Evolutionary conservation across 148 eudicot species (phyloP).

Genomic region (Vaccinium vitisidaea): DNA sequence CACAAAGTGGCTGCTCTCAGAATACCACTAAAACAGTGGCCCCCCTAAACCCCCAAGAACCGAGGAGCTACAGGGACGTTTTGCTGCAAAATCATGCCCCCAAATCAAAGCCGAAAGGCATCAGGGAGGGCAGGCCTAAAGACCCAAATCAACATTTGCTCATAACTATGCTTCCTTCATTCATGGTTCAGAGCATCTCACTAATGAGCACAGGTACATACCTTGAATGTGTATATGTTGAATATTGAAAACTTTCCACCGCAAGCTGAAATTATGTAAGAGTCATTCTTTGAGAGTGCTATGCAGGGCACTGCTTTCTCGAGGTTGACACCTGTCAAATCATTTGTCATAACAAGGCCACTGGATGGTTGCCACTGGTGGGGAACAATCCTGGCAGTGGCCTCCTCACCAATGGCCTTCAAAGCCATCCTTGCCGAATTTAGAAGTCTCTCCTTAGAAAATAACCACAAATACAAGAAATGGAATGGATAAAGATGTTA

Average conservation of each 20-base stretch:
- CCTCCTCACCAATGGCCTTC: slow-evolving; percentile 54
- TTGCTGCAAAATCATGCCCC: too few relatives aligned
- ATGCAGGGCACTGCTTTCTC: slow-evolving; percentile 93
- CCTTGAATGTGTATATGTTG: slow-evolving; percentile 51
- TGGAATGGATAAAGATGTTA: background rate
- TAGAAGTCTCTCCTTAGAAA: slow-evolving; percentile 22
- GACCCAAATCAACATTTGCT: too few relatives aligned
- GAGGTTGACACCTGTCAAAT: slow-evolving; percentile 74
- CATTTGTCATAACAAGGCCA: slow-evolving; percentile 91
- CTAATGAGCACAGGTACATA: too few relatives aligned
- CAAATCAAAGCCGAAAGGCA: too few relatives aligned
- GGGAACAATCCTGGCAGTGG: slow-evolving; percentile 80
- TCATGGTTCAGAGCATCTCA: too few relatives aligned
- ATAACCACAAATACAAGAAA: background rate
- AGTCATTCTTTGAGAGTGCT: slow-evolving; percentile 93
- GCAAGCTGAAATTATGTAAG: slow-evolving; percentile 88
- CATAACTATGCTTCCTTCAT: too few relatives aligned
- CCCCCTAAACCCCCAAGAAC: too few relatives aligned
- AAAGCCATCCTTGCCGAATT: slow-evolving; percentile 25
- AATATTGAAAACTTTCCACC: slow-evolving; percentile 93
- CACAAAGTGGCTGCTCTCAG: too few relatives aligned
- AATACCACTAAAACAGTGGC: too few relatives aligned
- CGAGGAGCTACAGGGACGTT: too few relatives aligned
- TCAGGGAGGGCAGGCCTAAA: too few relatives aligned
- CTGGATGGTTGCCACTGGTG: slow-evolving; percentile 94